Conservation (phyloP, 306 rosid genomes). For the Quercus rubra region DNA sequence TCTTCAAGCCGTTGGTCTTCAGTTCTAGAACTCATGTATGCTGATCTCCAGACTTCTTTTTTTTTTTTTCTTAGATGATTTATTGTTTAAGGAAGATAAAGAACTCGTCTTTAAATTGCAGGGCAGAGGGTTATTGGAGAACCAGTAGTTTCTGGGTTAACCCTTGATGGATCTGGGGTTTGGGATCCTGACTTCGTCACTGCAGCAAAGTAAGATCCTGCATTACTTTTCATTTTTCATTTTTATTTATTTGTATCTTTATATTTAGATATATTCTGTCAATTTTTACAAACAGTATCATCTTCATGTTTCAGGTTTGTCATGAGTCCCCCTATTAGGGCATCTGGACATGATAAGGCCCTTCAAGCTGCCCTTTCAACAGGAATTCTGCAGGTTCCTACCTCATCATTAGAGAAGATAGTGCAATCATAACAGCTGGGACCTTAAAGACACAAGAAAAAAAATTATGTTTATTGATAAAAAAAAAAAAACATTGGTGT, state of each 20-base stretch:
- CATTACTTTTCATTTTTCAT: neutral
- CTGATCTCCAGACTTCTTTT: neutral
- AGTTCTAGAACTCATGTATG: too few species aligned
- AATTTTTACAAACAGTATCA: constrained; percentile 8
- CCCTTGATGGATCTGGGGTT: constrained; percentile 82
- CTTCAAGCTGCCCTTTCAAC: constrained; percentile 89
- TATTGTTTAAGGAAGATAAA: neutral
- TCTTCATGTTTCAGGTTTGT: constrained; percentile 68
- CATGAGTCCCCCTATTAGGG: constrained; percentile 96
- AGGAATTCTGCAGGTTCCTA: constrained; percentile 79
- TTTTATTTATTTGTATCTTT: constrained; percentile 11
- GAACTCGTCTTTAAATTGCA: constrained; percentile 30
- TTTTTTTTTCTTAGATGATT: neutral
- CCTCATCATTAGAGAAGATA: neutral
- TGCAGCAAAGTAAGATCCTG: constrained; percentile 65
- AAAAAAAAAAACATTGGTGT: neutral
- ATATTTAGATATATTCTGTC: neutral
- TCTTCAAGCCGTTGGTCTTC: too few species aligned
- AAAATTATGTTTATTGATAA: neutral
- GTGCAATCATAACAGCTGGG: constrained; percentile 3
- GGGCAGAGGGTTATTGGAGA: constrained; percentile 89
- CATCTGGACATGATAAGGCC: constrained; percentile 75
- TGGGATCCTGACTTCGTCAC: constrained; percentile 87
- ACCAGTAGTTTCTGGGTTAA: constrained; percentile 81
- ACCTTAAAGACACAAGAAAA: neutral